Conservation (phyloP, 352 stramenopile genomes). For the Globisporangium takayamanum region DNA sequence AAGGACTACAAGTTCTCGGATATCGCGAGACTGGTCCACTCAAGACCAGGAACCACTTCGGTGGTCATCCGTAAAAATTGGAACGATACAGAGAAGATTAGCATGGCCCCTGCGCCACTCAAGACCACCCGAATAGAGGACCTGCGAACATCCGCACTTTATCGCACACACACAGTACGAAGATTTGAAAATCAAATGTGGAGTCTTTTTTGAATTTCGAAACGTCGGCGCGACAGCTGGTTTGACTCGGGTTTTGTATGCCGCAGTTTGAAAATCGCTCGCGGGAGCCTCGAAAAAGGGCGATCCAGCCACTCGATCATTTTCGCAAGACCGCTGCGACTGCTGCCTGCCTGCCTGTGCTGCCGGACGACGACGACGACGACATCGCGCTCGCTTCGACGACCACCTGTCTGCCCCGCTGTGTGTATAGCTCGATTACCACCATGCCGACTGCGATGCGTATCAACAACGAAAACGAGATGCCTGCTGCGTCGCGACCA, state of each 20-base stretch:
- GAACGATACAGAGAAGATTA: too few relatives aligned
- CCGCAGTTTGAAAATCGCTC: not conserved
- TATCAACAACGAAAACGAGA: slow-evolving; percentile 75
- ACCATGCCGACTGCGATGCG: slow-evolving; percentile 24
- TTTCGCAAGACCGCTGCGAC: not conserved
- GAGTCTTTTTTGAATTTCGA: too few relatives aligned
- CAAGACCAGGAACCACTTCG: too few relatives aligned
- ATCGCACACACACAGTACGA: too few relatives aligned
- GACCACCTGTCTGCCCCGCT: not conserved
- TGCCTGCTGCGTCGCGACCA: slow-evolving; percentile 31
- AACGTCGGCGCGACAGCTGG: not conserved
- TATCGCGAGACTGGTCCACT: too few relatives aligned
- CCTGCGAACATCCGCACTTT: too few relatives aligned
- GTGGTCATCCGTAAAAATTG: too few relatives aligned
- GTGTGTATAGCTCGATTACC: not conserved
- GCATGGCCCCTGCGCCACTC: too few relatives aligned
- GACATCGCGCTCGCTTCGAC: not conserved
- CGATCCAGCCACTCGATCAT: not conserved
- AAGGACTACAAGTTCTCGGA: too few relatives aligned
- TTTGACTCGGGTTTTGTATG: slow-evolving; percentile 5
- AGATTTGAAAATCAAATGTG: too few relatives aligned
- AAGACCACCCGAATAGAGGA: too few relatives aligned
- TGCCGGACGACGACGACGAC: not conserved
- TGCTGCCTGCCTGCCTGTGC: slow-evolving; percentile 16
- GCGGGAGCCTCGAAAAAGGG: slow-evolving; percentile 8